Evolutionary conservation across 1,139 yeast genomes (phyloP), one percentile per base, ranked within the genome.

Genomic region (Magnusiomyces suaveolens): DNA sequence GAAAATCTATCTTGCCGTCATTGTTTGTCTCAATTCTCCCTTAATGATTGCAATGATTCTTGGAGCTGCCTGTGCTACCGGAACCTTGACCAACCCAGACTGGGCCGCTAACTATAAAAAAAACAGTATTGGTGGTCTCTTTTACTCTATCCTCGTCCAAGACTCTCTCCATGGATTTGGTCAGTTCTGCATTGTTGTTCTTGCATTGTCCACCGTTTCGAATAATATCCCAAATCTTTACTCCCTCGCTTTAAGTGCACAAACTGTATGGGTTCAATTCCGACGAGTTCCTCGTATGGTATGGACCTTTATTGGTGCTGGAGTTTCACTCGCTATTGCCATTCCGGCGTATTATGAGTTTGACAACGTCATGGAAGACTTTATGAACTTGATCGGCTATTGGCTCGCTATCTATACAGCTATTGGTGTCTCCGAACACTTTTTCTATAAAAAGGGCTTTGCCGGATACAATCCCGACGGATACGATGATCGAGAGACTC

Each of bases 181-280:
- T 58, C 82, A 87, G 69, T 88, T 89, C 75, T 84, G 90, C 72
- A 82, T 90, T 73, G 96, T 89, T 43, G 54, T 89, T 21, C 74
- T 89, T 60, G 87, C 95, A 18, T 72, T 89, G 61, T 86, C 95
- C 39, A 87, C 95, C 50, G 82, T 89, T 56, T 86, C 96, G 62
- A 88, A 88, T 77, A 88, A 88, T 73, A 79, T 88, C 67, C 96
- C 96, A 67, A 89, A 88, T 75, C 83, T 88, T 84, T 89, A 89
- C 75, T 87, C 96, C 21, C 80, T 87, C 65, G 90, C 87, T 33
- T 75, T 89, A 62, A 82, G 90, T 60, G 88, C 89, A 25, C 96
- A 88, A 74, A 81, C 95, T 32, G 75, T 86, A 63, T 85, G 90
- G 87, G 78, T 84, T 51, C 79, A 79, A 59, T 78, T 88, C 64